Conservation (phyloP, 2,329 filamentous ascomycete species). For the Aspergillus spinulosporus region DNA sequence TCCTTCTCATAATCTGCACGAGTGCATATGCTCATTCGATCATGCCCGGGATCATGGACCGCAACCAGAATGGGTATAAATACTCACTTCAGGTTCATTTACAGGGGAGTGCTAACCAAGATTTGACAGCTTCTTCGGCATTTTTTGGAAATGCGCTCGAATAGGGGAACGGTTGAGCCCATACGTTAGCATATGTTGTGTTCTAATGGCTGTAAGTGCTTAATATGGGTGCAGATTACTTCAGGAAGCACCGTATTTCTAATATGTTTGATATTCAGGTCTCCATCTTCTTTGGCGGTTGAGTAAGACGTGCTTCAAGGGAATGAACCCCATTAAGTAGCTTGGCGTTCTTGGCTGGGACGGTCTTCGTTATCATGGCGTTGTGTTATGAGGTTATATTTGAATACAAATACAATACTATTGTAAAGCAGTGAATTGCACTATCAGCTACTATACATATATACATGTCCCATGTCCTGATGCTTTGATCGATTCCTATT, state of each 20-base stretch:
- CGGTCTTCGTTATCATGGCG: background rate
- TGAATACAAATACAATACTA: background rate
- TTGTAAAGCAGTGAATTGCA: slow-evolving; percentile 1
- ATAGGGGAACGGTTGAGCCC: slow-evolving; percentile 92
- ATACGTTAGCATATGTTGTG: slow-evolving; percentile 90
- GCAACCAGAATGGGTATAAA: slow-evolving; percentile 83
- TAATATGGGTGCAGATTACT: background rate
- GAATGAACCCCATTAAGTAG: slow-evolving; percentile 11
- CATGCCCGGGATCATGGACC: slow-evolving; percentile 84
- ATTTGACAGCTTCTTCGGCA: slow-evolving; percentile 65
- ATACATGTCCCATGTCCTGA: too few species aligned
- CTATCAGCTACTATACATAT: slow-evolving; percentile 3
- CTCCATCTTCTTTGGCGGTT: slow-evolving; percentile 42
- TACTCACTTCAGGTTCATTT: slow-evolving; percentile 23
- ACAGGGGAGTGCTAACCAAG: background rate
- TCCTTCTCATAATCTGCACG: slow-evolving; percentile 94
- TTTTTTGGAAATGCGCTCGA: slow-evolving; percentile 94
- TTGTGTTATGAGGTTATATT: slow-evolving; percentile 11
- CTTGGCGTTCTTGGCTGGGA: slow-evolving; percentile 19
- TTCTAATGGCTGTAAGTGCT: slow-evolving; percentile 81
- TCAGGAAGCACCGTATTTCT: background rate
- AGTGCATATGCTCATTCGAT: slow-evolving; percentile 90
- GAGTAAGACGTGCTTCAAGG: slow-evolving; percentile 15
- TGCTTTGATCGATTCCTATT: background rate
- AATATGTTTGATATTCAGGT: slow-evolving; percentile 23